phyloP scores from a whole-genome alignment of 2,329 filamentous ascomycete species.

The Fusarium sp. region DNA sequence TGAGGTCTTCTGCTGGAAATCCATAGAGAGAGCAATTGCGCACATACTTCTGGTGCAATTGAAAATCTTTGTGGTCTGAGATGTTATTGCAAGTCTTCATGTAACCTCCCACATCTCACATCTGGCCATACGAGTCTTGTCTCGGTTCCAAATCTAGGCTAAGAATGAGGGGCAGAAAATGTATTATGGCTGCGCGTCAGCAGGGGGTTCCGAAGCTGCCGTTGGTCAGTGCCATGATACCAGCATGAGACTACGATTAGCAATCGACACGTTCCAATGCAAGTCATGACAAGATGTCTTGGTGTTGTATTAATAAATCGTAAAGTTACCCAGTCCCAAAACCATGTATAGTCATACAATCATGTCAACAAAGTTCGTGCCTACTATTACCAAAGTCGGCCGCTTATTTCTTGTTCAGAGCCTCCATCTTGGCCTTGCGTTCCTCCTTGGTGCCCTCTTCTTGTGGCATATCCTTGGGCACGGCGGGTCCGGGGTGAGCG shows the following conservation, averaged over 20 bases:
- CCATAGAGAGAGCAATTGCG: background rate
- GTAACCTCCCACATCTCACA: background rate
- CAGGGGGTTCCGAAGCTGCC: constrained; percentile 25
- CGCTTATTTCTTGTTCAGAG: constrained; percentile 69
- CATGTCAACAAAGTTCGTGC: constrained; percentile 13
- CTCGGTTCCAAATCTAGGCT: constrained; percentile 5
- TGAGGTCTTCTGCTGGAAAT: background rate
- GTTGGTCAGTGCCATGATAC: constrained; percentile 32
- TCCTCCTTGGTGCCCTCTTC: constrained; percentile 77
- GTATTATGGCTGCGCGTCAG: constrained; percentile 29
- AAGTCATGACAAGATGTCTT: constrained; percentile 10
- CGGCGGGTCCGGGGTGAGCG: constrained; percentile 69
- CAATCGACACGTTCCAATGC: constrained; percentile 1
- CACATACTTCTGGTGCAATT: background rate
- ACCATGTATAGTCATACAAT: constrained; percentile 41
- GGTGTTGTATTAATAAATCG: constrained; percentile 25
- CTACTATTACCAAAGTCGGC: background rate
- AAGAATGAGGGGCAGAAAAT: constrained; percentile 13
- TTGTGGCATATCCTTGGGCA: constrained; percentile 65
- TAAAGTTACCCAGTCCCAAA: constrained; percentile 7
- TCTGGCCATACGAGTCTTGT: constrained; percentile 3
- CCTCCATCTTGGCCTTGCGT: constrained; percentile 72
- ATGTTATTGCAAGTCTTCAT: background rate
- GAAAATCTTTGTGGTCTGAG: background rate
- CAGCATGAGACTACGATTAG: constrained; percentile 23